These are phyloP conservation scores for Plasmodium inui DNA, from an alignment of 169 alveolate genomes.

Conservation along the genomic window DNA sequence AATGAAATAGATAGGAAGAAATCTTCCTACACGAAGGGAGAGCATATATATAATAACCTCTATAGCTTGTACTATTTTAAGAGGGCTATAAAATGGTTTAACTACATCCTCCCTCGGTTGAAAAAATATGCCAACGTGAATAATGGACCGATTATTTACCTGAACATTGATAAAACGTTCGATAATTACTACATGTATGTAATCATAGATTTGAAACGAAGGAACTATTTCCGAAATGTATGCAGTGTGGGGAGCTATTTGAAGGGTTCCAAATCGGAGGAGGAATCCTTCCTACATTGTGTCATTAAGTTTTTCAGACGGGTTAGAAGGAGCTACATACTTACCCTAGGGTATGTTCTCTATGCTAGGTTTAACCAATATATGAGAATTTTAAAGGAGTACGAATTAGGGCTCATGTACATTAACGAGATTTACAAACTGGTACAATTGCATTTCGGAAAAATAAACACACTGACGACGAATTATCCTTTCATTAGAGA, in stretches of 20 bases:
- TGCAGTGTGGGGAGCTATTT: constrained; percentile 19
- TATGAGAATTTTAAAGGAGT: constrained; percentile 30
- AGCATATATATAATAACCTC: not conserved
- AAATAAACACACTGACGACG: constrained; percentile 65
- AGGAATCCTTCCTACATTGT: constrained; percentile 5
- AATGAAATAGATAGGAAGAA: constrained; percentile 18
- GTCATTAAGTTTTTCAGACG: constrained; percentile 28
- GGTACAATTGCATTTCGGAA: constrained; percentile 47
- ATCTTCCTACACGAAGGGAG: not conserved
- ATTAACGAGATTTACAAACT: constrained; percentile 46
- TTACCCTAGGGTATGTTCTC: constrained; percentile 51
- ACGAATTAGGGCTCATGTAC: constrained; percentile 43
- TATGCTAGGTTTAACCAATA: constrained; percentile 50
- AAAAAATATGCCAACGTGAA: constrained; percentile 49
- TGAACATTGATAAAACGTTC: constrained; percentile 68
- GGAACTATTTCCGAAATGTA: constrained; percentile 11
- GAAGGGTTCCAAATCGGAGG: not conserved
- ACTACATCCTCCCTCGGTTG: constrained; percentile 51
- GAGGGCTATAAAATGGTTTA: constrained; percentile 73
- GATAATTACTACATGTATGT: constrained; percentile 70
- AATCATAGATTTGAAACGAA: constrained; percentile 59
- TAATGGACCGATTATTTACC: constrained; percentile 65
- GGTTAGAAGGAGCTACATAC: constrained; percentile 56
- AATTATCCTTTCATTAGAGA: constrained; percentile 50
- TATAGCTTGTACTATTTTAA: constrained; percentile 53